Evolutionary conservation across 108 stramenopile genomes (phyloP).

Genomic region (Bacterosira constricta): DNA sequence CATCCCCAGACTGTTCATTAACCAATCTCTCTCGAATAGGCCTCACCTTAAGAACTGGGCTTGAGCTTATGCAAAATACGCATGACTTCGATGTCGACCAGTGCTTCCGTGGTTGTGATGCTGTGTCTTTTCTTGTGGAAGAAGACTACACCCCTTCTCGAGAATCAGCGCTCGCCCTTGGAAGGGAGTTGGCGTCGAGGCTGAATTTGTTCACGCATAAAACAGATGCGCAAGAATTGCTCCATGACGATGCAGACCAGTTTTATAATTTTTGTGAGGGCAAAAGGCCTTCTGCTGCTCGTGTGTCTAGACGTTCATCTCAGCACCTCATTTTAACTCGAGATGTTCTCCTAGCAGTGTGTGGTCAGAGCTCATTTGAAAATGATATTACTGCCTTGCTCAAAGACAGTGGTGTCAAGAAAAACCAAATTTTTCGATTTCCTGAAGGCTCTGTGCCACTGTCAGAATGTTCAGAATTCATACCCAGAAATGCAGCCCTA

Average conservation of each 20-base stretch:
- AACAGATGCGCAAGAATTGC: neutral
- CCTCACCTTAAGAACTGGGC: neutral
- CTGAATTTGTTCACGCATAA: neutral
- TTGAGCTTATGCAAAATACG: neutral
- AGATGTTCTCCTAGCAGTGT: neutral
- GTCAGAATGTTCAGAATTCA: neutral
- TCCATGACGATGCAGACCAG: neutral
- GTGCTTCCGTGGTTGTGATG: constrained; percentile 11
- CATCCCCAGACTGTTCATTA: neutral
- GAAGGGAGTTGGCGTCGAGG: neutral
- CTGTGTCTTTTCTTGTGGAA: neutral
- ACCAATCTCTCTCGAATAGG: neutral
- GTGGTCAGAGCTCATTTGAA: neutral
- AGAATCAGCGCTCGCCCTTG: constrained; percentile 4
- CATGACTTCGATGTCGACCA: neutral
- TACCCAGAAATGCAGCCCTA: too few relatives aligned
- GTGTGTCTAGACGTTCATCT: neutral
- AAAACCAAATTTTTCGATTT: constrained; percentile 4
- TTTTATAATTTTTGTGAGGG: neutral
- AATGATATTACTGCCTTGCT: neutral
- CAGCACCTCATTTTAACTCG: neutral
- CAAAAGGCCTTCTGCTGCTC: neutral
- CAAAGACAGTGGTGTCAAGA: neutral
- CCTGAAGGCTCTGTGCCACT: neutral
- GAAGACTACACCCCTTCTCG: constrained; percentile 7